Base-by-base conservation (phyloP, 805 yeast genomes). In the Wickerhamiella azyma region DNA sequence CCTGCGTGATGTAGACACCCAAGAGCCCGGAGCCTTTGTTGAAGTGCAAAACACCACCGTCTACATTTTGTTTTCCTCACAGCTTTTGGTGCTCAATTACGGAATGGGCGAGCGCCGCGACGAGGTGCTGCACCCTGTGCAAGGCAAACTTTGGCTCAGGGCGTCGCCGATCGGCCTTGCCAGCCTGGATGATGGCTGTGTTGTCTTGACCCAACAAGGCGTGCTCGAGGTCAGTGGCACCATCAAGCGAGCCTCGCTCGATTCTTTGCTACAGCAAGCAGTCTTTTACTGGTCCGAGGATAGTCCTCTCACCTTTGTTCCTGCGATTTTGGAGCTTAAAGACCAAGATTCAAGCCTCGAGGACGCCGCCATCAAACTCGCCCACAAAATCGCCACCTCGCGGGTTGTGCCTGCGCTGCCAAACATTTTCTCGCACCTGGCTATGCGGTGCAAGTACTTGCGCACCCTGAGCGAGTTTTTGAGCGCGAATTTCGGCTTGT, bases 281-380 rank as follows among this genome's bases (percentile, higher is more conserved):
- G 44, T 41, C 2, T 33, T 30, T 16, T n/a, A 40, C 14, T 33
- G 37, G 37, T 13, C 38, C 10, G 30, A 32, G 10, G 32, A 41
- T 6, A 33, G 33, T 11, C 44, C 44, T 1, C 28, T 41, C 30
- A 41, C 39, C 1, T 41, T 41, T 33, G 39, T 26, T 16, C 44
- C 44, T 1, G 28, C 26, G 19, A 16, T 24, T n/a, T 5, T 24
- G 24, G 44, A 18, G 16, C 26, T 18, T 8, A 17, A 16, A n/a
- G 16, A 30, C 16, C 16, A 30, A 8, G 33, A n/a, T 13, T 13
- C n/a, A 7, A 30, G 16, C 16, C 33, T 30, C 8, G 33, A 5
- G 9, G 14, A 3, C 2, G 37, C 21, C 13, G 44, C 38, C 10
- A 26, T 33, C 6, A 30, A 24, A 5, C 18, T 41, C 16, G 36